Conservation (phyloP, 768 basidiomycete genomes). For the Trametes sanguinea region DNA sequence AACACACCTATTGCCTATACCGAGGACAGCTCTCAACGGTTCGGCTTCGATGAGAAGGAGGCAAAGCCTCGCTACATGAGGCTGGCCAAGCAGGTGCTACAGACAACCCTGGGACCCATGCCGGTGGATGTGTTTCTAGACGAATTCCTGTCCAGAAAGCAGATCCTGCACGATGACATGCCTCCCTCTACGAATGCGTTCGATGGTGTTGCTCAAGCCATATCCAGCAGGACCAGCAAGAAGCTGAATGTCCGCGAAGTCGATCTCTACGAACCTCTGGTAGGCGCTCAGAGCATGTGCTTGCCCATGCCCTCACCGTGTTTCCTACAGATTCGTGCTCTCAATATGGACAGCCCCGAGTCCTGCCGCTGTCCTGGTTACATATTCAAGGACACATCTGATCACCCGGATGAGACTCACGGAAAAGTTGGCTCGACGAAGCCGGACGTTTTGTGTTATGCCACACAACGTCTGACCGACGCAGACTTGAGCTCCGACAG, state of each 20-base stretch:
- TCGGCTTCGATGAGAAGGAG: neutral
- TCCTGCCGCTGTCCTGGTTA: constrained; percentile 13
- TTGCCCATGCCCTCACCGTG: neutral
- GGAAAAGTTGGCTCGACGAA: neutral
- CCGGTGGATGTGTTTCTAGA: constrained; percentile 10
- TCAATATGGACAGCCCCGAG: neutral
- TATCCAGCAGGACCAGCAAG: neutral
- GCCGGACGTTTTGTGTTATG: constrained; percentile 7
- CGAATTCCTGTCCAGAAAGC: neutral
- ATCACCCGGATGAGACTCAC: neutral
- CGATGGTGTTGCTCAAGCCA: neutral
- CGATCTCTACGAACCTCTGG: neutral
- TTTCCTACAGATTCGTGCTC: neutral
- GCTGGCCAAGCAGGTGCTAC: neutral
- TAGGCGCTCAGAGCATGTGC: neutral
- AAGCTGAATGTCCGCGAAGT: neutral
- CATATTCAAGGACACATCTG: neutral
- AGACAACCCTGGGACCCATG: constrained; percentile 12
- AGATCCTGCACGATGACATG: neutral
- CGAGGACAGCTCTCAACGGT: constrained; percentile 1
- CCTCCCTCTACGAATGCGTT: constrained; percentile 1
- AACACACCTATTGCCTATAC: neutral
- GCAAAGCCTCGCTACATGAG: neutral
- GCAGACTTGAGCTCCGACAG: neutral
- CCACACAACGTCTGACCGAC: neutral